A percentile compares a stretch with the other conserved stretches of the same genome.
Conservation (phyloP, 768 basidiomycete species). For the Leccinellum luteum region DNA sequence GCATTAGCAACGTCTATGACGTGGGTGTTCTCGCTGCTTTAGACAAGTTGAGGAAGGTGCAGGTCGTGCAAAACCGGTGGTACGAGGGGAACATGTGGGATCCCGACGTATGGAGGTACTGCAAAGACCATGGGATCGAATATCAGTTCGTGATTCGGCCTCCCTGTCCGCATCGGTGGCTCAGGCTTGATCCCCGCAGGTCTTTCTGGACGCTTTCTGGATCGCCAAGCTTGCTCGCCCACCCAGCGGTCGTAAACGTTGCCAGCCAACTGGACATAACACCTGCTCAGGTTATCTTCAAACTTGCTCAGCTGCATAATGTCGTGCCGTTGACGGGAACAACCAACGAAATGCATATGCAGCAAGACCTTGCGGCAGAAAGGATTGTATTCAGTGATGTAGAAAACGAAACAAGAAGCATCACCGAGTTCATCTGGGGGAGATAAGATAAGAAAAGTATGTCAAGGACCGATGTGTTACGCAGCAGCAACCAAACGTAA, state of each 20-base stretch:
- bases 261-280: slow-evolving; percentile 51
- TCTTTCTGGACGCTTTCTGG: slow-evolving; percentile 88
- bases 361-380: slow-evolving; percentile 54
- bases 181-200: slow-evolving; percentile 33
- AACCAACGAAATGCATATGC: slow-evolving; percentile 63
- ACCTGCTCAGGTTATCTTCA: slow-evolving; percentile 65
- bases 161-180: neutral
- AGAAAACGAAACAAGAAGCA: slow-evolving; percentile 20
- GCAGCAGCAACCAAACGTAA: neutral
- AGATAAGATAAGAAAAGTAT: slow-evolving; percentile 3
- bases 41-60: slow-evolving; percentile 51
- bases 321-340: slow-evolving; percentile 79
- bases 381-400: slow-evolving; percentile 34
- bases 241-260: slow-evolving; percentile 45
- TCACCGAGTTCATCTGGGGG: slow-evolving; percentile 32
- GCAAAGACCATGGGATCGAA: slow-evolving; percentile 57
- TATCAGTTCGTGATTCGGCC: slow-evolving; percentile 56
- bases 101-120: slow-evolving; percentile 58
- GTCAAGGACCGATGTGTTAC: neutral
- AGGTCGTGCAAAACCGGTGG: slow-evolving; percentile 86
- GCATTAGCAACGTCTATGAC: slow-evolving; percentile 79
- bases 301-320: slow-evolving; percentile 61
- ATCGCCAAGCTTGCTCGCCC: slow-evolving; percentile 59
- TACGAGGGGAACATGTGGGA: slow-evolving; percentile 81
- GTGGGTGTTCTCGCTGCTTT: slow-evolving; percentile 51